These are phyloP conservation scores for Flaveria trinervia DNA, from an alignment of 129 eudicot species.

Conservation along the genomic window DNA sequence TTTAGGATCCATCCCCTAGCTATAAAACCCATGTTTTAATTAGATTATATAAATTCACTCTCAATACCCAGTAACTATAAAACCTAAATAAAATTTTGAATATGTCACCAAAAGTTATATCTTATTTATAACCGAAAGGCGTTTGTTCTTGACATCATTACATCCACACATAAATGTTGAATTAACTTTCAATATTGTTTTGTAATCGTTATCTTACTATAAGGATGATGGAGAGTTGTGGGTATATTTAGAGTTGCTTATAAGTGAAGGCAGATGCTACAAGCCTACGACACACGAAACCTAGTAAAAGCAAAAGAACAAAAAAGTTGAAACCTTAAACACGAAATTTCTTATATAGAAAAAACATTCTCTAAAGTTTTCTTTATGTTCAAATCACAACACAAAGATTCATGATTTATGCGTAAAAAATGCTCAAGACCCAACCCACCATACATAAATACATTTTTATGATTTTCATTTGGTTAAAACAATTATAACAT, in stretches of 20 bases:
- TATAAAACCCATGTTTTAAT: too few relatives aligned
- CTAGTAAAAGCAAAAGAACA: conserved; percentile 19
- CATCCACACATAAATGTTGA: too few relatives aligned
- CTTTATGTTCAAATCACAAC: conserved; percentile 44
- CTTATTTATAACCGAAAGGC: too few relatives aligned
- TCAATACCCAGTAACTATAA: too few relatives aligned
- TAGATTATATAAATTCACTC: too few relatives aligned
- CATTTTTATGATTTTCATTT: background rate
- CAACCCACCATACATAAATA: background rate
- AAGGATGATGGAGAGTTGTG: conserved; percentile 20
- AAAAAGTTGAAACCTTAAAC: conserved; percentile 17
- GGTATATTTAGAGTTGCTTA: conserved; percentile 30
- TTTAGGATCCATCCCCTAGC: too few relatives aligned
- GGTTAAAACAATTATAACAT: background rate
- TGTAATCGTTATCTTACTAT: too few relatives aligned
- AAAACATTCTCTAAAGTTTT: conserved; percentile 28
- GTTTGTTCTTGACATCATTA: too few relatives aligned
- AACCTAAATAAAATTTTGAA: too few relatives aligned
- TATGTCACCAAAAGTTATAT: too few relatives aligned
- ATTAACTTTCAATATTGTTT: too few relatives aligned
- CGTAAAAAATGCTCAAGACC: conserved; percentile 47
- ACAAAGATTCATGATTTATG: conserved; percentile 62
- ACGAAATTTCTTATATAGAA: conserved; percentile 4
- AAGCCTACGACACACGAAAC: conserved; percentile 22
- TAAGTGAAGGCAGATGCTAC: conserved; percentile 22